Conservation (phyloP, 2,329 filamentous ascomycete species). For the Paracoccidioides brasiliensis region DNA sequence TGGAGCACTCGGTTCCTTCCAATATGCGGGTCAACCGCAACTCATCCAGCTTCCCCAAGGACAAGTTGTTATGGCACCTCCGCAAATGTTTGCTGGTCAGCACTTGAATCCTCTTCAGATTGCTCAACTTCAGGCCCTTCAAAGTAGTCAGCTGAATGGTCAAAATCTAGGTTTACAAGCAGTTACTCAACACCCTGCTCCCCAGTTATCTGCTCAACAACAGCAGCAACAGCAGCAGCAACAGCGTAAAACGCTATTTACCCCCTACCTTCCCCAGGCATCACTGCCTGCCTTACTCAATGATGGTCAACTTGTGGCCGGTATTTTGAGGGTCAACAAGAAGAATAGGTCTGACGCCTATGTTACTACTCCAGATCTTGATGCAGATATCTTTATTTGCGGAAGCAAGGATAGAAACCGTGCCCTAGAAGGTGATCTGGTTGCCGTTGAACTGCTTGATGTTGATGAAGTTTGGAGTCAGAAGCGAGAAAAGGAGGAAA, state of each 20-base stretch:
- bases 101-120: conserved; percentile 72
- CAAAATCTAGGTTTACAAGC: conserved; percentile 55
- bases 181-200: conserved; percentile 60
- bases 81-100: conserved; percentile 66
- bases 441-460: conserved; percentile 89
- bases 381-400: conserved; percentile 98
- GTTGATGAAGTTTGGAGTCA: conserved; percentile 98
- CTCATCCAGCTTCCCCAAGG: conserved; percentile 72
- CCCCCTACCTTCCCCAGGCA: conserved; percentile 90
- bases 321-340: conserved; percentile 96
- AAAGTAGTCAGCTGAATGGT: conserved; percentile 66
- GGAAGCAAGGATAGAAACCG: conserved; percentile 98
- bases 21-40: conserved; percentile 78
- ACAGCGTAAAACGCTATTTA: conserved; percentile 96
- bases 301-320: conserved; percentile 88
- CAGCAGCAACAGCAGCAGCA: conserved; percentile 62
- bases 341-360: conserved; percentile 99
- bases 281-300: conserved; percentile 79
- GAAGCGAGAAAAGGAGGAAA: conserved; percentile 98
- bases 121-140: conserved; percentile 53
- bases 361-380: conserved; percentile 84
- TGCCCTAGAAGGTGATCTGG: conserved; percentile 87
- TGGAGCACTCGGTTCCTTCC: conserved; percentile 70
- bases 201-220: conserved; percentile 41
- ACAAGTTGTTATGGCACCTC: conserved; percentile 66